Evolutionary conservation across 2,329 filamentous ascomycete species (phyloP).

Genomic region (Exophiala oligosperma): DNA sequence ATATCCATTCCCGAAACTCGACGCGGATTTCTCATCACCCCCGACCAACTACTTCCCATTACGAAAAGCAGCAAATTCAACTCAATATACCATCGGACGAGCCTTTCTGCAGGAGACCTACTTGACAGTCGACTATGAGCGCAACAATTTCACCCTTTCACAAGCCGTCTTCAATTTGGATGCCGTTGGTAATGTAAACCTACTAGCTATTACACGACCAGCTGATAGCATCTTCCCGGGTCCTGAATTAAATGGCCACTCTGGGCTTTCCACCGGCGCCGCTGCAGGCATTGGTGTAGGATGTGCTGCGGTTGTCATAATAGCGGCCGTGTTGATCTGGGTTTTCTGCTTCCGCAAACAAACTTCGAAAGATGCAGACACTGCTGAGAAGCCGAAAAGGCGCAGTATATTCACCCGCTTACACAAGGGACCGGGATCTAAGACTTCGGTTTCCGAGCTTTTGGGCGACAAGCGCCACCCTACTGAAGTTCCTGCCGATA

Average conservation of each 20-base stretch:
- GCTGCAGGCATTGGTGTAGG: slow-evolving; percentile 33
- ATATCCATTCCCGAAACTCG: slow-evolving; percentile 36
- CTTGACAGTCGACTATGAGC: slow-evolving; percentile 39
- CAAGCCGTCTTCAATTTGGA: slow-evolving; percentile 35
- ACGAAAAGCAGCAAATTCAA: slow-evolving; percentile 35
- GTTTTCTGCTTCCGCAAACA: slow-evolving; percentile 20
- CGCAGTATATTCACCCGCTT: slow-evolving; percentile 19
- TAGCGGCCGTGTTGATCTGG: slow-evolving; percentile 23
- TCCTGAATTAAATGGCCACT: background rate
- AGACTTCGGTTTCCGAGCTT: slow-evolving; percentile 29
- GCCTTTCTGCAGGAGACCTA: slow-evolving; percentile 45
- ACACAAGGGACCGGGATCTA: slow-evolving; percentile 16
- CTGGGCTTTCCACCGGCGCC: slow-evolving; percentile 31
- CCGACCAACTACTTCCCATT: slow-evolving; percentile 41
- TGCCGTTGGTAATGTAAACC: slow-evolving; percentile 56
- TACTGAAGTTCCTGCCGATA: slow-evolving; percentile 30
- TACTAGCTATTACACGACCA: slow-evolving; percentile 29
- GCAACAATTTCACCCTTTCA: slow-evolving; percentile 37
- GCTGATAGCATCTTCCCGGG: slow-evolving; percentile 24
- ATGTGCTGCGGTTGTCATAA: slow-evolving; percentile 23
- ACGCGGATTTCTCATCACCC: slow-evolving; percentile 28
- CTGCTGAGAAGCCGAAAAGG: slow-evolving; percentile 17
- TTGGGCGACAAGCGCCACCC: slow-evolving; percentile 30
- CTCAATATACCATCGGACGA: slow-evolving; percentile 41
- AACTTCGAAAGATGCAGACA: background rate